These are phyloP conservation scores for Penicillium glabrum DNA, from an alignment of 2,329 filamentous ascomycete genomes.

Conservation along the genomic window DNA sequence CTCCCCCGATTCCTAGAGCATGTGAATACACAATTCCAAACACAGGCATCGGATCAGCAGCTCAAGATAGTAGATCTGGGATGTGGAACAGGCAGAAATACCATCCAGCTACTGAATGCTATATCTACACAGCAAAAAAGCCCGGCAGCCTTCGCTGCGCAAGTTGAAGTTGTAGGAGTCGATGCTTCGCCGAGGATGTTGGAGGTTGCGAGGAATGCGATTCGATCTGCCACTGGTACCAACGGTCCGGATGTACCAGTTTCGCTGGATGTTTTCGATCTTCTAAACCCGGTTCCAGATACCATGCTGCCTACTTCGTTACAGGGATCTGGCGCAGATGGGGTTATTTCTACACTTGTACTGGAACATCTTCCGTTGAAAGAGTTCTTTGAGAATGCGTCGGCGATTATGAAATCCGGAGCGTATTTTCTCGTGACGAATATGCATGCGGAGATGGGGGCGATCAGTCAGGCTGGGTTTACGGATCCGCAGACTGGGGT, in stretches of 20 bases:
- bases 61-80: conserved; percentile 60
- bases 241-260: not conserved
- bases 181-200: conserved; percentile 62
- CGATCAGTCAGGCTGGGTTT: conserved; percentile 61
- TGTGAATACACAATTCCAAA: conserved; percentile 19
- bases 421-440: conserved; percentile 63
- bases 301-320: conserved; percentile 12
- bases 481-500: conserved; percentile 52
- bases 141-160: conserved; percentile 5
- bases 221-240: conserved; percentile 32
- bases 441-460: conserved; percentile 67
- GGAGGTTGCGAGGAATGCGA: conserved; percentile 47
- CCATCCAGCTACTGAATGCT: conserved; percentile 47
- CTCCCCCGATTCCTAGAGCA: conserved; percentile 51
- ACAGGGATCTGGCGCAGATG: conserved; percentile 36
- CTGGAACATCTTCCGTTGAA: conserved; percentile 62
- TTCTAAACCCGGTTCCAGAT: conserved; percentile 28
- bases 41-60: conserved; percentile 15
- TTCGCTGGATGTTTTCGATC: conserved; percentile 32
- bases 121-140: not conserved
- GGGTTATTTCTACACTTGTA: conserved; percentile 62
- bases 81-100: conserved; percentile 66
- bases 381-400: conserved; percentile 57
- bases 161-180: conserved; percentile 51
- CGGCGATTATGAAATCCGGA: conserved; percentile 44